Evolutionary conservation across 1,139 yeast genomes (phyloP).

Genomic region (Blastobotrys serpentis): DNA sequence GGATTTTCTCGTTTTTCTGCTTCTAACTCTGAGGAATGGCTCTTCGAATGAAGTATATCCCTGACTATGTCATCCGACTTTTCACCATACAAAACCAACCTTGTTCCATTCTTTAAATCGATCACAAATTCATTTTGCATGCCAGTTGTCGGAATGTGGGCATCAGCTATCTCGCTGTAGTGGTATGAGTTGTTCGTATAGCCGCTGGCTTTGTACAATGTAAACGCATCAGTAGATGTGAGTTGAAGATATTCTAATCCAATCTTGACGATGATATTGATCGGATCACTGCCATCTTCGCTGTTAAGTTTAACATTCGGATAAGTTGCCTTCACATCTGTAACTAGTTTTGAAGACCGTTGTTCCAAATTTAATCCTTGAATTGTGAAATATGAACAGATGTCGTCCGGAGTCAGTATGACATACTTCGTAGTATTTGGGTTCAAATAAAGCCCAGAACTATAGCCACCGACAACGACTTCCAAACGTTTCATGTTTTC

Average conservation of each 20-base stretch:
- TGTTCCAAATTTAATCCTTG: conserved; percentile 28
- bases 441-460: conserved; percentile 27
- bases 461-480: conserved; percentile 24
- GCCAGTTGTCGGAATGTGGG: conserved; percentile 46
- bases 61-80: conserved; percentile 31
- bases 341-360: conserved; percentile 25
- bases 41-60: conserved; percentile 29
- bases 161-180: conserved; percentile 45
- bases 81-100: conserved; percentile 21
- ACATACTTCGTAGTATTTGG: conserved; percentile 28
- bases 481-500: conserved; percentile 41
- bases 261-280: conserved; percentile 54
- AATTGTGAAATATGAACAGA: conserved; percentile 26
- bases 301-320: conserved; percentile 18
- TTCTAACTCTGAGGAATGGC: conserved; percentile 22
- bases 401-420: conserved; percentile 29
- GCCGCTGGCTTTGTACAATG: conserved; percentile 38
- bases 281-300: conserved; percentile 14
- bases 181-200: conserved; percentile 28
- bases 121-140: conserved; percentile 60
- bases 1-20: conserved; percentile 11
- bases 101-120: conserved; percentile 39
- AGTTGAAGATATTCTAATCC: conserved; percentile 72
- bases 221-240: conserved; percentile 16
- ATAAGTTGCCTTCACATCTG: conserved; percentile 28